These are phyloP conservation scores for Rubia balearica DNA, from an alignment of 305 asterid genomes.

Conservation along the genomic window DNA sequence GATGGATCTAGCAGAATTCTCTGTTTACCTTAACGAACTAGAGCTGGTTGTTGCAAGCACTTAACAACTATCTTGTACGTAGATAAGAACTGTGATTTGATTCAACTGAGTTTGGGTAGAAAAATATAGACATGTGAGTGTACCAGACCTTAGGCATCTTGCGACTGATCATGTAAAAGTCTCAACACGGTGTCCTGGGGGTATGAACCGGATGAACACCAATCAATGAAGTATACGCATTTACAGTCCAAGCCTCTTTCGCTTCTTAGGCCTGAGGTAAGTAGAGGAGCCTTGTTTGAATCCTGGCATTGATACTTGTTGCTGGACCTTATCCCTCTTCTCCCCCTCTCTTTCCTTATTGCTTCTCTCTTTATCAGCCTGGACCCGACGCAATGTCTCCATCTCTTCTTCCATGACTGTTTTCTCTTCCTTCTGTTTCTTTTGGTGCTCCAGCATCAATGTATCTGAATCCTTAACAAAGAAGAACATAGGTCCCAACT, in stretches of 20 bases:
- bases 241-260: conserved; percentile 53
- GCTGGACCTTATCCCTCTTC: conserved; percentile 68
- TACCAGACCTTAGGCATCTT: too few species aligned
- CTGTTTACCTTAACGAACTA: too few species aligned
- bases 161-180: too few species aligned
- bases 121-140: too few species aligned
- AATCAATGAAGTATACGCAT: not conserved
- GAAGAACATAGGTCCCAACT: conserved; percentile 95
- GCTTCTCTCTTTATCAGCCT: conserved; percentile 42
- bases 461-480: conserved; percentile 89
- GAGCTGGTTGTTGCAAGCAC: too few species aligned
- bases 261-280: conserved; percentile 54
- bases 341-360: conserved; percentile 50
- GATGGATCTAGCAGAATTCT: too few species aligned
- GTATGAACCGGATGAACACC: too few species aligned
- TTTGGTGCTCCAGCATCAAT: conserved; percentile 73
- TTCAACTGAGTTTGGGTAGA: too few species aligned
- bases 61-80: too few species aligned
- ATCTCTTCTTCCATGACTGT: conserved; percentile 94
- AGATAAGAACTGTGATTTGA: too few species aligned
- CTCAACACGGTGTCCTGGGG: too few species aligned
- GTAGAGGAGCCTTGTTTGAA: conserved; percentile 67
- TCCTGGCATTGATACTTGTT: conserved; percentile 73
- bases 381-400: conserved; percentile 66
- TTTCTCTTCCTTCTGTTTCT: conserved; percentile 87